Evolutionary conservation across 306 rosid genomes (phyloP), one percentile per base, ranked within the genome.

Genomic region (Quercus engelmannii): DNA sequence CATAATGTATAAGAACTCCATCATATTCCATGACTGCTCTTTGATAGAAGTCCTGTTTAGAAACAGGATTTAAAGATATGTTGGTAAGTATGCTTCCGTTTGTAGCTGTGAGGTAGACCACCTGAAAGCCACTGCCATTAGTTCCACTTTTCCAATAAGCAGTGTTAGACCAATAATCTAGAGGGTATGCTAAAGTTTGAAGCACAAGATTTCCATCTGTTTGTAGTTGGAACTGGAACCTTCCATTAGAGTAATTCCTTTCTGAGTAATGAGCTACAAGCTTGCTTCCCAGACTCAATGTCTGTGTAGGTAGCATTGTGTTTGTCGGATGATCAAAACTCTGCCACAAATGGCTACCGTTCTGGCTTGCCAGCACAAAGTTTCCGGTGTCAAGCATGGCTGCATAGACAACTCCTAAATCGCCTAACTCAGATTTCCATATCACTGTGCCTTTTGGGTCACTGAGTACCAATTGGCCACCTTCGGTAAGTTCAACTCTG

Each of bases 1-100:
- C 59, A 69, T 85, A 90, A 14, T 80, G 87, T 8, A 87, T 83
- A 62, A 93, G 76, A 84, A 90, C 85, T 71, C 97, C 98, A 76
- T 74, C 72, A 68, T 64, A 43, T 26, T 93, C 98, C 46, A 91
- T 83, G 52, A 88, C 74, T 2, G 89, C 97, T 83, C 90, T 83
- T 30, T 87, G 87, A 80, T 87, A 89, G 78, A 28, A 70, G 20
- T 21, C 43, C 8, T 35, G 12, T 0, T 3, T 65, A 13, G 87
- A 17, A 62, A 72, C 6, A 2, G 58, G 7, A 12, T 1, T 1
- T 0, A 38, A 35, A 8, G 54, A n/a, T 6, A 38, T 0, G 74
- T 20, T 72, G 1, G 9, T 13, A 3, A 84, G 76, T 75, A 57
- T 14, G 18, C 55, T 43, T 55, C 4, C 52, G 72, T 61, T 65